Evolutionary conservation across 306 rosid species (phyloP), one percentile per base, ranked within the genome.

Genomic region (Prunus dulcis): DNA sequence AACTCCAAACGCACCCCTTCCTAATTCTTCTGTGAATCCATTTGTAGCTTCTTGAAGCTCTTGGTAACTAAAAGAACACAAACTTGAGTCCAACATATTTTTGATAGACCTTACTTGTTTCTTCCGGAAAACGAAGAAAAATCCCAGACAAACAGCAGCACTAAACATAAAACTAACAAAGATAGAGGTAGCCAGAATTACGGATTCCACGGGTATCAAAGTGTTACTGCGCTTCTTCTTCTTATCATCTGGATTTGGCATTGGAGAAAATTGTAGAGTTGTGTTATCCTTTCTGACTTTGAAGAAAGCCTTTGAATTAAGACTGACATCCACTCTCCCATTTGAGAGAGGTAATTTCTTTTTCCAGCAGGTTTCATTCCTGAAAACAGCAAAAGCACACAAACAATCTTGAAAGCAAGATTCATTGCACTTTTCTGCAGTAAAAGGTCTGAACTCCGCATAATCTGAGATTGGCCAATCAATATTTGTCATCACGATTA

Each of bases 321-420:
- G 72, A 22, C 3, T n/a, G 0, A 7, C 3, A 27, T 72, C 74
- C 23, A 32, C 68, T 49, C 85, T 82, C 65, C 91, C 88, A 58
- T 82, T 84, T 0, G 82, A 82, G 49, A 87, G 84, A 13, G 88
- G 85, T 11, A 82, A 25, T 76, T 64, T 87, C 84, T 84, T 87
- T 81, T 84, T 87, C 85, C 82, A 78, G 41, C 91, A 82, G 2
- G 34, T 57, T 4, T 22, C 73, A 0, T 2, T 41, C 12, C 69
- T 43, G 66, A 55, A 85, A 30, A 72, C 58, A 3, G 76, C 71
- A 14, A 82, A 87, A 43, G 85, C 75, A 62, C 85, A 86, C 45
- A 76, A 6, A 67, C 86, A 87, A 55, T 85, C 87, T 38, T 23
- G 62, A 50, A 75, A 38, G 71, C 86, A 82, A 57, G 83, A 74